A percentile compares a stretch with the other conserved stretches of the same genome.
Conservation (phyloP, 1,284 basidiomycete genomes). For the Vanrija sp. region DNA sequence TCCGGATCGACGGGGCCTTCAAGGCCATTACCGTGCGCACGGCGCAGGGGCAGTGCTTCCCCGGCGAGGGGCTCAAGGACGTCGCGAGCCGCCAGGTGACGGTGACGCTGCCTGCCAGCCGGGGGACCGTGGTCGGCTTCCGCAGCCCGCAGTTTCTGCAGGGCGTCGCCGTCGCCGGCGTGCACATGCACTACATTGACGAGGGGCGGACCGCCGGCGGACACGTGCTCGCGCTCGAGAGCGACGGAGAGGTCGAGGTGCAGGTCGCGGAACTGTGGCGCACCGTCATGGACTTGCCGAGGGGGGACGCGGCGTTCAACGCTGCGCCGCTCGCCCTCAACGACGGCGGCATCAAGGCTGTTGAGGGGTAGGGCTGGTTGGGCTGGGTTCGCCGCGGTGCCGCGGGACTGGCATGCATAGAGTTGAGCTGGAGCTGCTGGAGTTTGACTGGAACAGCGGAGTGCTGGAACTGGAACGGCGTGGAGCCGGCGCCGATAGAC, state of each 20-base stretch:
- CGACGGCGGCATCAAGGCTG: slow-evolving; percentile 7
- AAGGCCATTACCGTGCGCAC: slow-evolving; percentile 10
- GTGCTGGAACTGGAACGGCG: too few species aligned
- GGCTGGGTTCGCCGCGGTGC: too few species aligned
- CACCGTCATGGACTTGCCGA: slow-evolving; percentile 10
- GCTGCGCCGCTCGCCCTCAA: slow-evolving; percentile 8
- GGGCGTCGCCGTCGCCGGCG: slow-evolving; percentile 13
- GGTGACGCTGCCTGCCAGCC: slow-evolving; percentile 1
- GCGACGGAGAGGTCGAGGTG: slow-evolving; percentile 12
- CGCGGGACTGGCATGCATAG: too few species aligned
- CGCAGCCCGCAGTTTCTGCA: slow-evolving; percentile 11
- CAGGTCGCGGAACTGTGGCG: slow-evolving; percentile 7
- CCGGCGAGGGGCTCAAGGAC: slow-evolving; percentile 7
- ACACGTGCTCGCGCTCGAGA: slow-evolving; percentile 16
- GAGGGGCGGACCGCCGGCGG: slow-evolving; percentile 8
- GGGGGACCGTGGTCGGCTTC: slow-evolving; percentile 13
- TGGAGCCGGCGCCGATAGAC: too few species aligned
- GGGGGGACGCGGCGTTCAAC: slow-evolving; percentile 7
- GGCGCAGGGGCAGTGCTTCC: slow-evolving; percentile 12
- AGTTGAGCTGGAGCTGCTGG: too few species aligned
- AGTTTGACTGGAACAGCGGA: too few species aligned
- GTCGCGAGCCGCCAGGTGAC: slow-evolving; percentile 9
- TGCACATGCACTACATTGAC: slow-evolving; percentile 20
- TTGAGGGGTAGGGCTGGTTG: slow-evolving; percentile 7
- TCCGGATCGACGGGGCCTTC: slow-evolving; percentile 15